Evolutionary conservation across 768 basidiomycete genomes (phyloP).

Genomic region (Cyclocybe cylindracea): DNA sequence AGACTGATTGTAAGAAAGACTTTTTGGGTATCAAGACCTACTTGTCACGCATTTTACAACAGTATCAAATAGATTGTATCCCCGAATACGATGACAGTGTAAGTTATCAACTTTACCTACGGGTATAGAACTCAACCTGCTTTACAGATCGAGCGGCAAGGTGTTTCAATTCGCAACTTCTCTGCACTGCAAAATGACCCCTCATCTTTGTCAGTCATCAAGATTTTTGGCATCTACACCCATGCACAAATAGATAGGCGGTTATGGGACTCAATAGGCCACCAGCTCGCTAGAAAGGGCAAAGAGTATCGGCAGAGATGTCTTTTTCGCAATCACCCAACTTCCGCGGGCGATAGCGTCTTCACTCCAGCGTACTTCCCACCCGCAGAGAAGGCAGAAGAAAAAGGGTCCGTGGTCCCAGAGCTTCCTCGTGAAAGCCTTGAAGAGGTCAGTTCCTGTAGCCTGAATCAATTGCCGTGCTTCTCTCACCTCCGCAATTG

Average conservation of each 20-base stretch:
- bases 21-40: background rate
- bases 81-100: constrained; percentile 35
- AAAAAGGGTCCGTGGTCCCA: constrained; percentile 19
- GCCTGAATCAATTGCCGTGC: background rate
- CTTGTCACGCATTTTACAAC: background rate
- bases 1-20: constrained; percentile 45
- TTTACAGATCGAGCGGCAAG: constrained; percentile 30
- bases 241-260: constrained; percentile 38
- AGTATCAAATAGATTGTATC: constrained; percentile 54
- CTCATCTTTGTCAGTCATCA: constrained; percentile 24
- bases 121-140: background rate
- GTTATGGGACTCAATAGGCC: constrained; percentile 39
- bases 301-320: constrained; percentile 47
- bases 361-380: constrained; percentile 54
- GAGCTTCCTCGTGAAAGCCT: constrained; percentile 44
- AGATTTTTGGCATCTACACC: constrained; percentile 40
- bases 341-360: constrained; percentile 34
- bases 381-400: constrained; percentile 24
- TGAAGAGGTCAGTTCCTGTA: constrained; percentile 42
- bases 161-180: constrained; percentile 5
- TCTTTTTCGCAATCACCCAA: constrained; percentile 49
- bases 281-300: constrained; percentile 38
- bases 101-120: constrained; percentile 1
- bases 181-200: background rate
- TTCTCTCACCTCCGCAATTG: background rate